A percentile compares a stretch with the other conserved stretches of the same genome.
Conservation (phyloP, 331 rosid species). For the Malus hybrid region DNA sequence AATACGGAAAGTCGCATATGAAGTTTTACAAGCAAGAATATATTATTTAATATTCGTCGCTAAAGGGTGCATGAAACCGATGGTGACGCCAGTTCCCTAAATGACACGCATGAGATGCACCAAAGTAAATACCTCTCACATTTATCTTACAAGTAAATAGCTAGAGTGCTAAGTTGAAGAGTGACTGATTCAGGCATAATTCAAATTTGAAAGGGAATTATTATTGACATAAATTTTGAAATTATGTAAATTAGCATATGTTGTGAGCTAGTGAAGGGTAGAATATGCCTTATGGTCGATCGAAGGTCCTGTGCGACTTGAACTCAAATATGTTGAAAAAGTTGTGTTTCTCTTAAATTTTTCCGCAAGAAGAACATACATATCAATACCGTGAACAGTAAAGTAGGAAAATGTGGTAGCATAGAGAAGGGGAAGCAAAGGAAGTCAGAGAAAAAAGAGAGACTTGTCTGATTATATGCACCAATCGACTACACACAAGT, state of each 20-base stretch:
- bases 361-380: background rate
- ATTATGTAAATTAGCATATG: background rate
- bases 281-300: too few relatives aligned
- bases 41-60: background rate
- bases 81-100: background rate
- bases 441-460: conserved; percentile 20
- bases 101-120: background rate
- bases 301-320: too few relatives aligned
- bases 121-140: background rate
- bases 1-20: conserved; percentile 24
- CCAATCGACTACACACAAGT: conserved; percentile 14
- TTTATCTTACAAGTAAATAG: background rate
- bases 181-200: background rate
- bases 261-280: background rate
- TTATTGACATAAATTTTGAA: background rate
- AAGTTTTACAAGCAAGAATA: background rate
- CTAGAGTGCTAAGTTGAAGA: background rate
- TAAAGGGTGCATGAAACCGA: background rate
- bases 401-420: conserved; percentile 29
- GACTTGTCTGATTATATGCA: background rate
- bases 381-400: conserved; percentile 22
- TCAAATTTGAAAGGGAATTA: background rate
- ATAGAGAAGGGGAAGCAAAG: conserved; percentile 14
- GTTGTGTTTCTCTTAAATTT: background rate
- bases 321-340: background rate